Conservation (phyloP, 306 rosid species). For the Citrullus amarus region DNA sequence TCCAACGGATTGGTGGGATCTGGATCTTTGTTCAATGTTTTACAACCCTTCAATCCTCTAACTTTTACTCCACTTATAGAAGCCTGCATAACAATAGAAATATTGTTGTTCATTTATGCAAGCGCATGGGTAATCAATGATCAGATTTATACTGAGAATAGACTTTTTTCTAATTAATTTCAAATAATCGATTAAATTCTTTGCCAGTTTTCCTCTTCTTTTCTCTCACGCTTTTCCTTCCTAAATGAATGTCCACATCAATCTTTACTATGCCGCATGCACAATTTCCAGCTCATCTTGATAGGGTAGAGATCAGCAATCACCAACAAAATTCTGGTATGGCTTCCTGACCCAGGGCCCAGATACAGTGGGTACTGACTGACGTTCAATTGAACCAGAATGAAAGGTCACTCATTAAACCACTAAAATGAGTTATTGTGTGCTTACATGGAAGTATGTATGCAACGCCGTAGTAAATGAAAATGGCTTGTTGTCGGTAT, state of each 20-base stretch:
- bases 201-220: not conserved
- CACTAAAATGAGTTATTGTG: not conserved
- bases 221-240: not conserved
- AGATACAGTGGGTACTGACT: not conserved
- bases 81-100: constrained; percentile 43
- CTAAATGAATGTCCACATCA: not conserved
- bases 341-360: not conserved
- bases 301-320: not conserved
- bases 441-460: constrained; percentile 69
- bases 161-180: not conserved
- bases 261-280: not conserved
- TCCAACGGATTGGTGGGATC: constrained; percentile 81
- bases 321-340: not conserved
- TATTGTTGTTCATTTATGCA: not conserved
- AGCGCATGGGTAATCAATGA: not conserved
- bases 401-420: not conserved
- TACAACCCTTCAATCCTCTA: constrained; percentile 72
- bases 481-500: constrained; percentile 72
- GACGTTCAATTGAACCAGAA: not conserved
- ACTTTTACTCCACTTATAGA: constrained; percentile 62
- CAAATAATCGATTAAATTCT: not conserved
- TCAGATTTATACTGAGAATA: not conserved
- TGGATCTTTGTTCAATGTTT: constrained; percentile 72
- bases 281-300: not conserved
- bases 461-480: constrained; percentile 82